Base-by-base conservation (phyloP, 108 stramenopile species). In the Cyclostephanos invisitatus region DNA sequence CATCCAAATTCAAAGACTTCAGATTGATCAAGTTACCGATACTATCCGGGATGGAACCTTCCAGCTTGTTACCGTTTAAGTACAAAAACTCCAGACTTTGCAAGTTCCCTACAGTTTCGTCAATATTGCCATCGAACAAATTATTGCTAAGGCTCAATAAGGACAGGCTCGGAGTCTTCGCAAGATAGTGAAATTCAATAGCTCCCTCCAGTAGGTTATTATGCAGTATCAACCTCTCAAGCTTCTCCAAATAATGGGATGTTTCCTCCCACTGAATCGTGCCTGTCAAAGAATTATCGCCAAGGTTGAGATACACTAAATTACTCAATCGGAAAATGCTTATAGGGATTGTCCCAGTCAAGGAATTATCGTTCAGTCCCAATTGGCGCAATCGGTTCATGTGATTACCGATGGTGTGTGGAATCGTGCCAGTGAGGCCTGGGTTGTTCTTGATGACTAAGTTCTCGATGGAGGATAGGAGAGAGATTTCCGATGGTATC, bases 371-470 rank as follows among this genome's bases (percentile, higher is more conserved):
- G 36, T 91, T 87, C n/a, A 91, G 60, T 46, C 86, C 88, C 27
- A 94, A 70, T 32, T 91, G 90, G 35, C 83, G 68, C 1, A 94
- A 69, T 17, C 85, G 59, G 5, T 60, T 44, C 55, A 91, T 64
- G 25, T 68, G 25, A 38, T 74, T 59, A 20, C 87, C 89, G 53
- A 94, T 75, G 25, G 78, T 76, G 32, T 66, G 51, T n/a, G 90
- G 90, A 42, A 91, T 82, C 22, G 78, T 70, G 17, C 92, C 89
- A 62, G 3, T 24, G 20, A 94, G 62, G 17, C 83, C 54, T 54
- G 82, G 82, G 46, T 90, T 86, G 69, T 90, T 87, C 70, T 86
- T 87, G 51, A 90, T 44, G 61, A 87, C 78, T 12, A 90, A 66
- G 50, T 86, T 82, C 63, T 90, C 85, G 18, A 90, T 67, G 5